phyloP scores from a whole-genome alignment of 805 yeast genomes.

The Spathaspora gorwiae region DNA sequence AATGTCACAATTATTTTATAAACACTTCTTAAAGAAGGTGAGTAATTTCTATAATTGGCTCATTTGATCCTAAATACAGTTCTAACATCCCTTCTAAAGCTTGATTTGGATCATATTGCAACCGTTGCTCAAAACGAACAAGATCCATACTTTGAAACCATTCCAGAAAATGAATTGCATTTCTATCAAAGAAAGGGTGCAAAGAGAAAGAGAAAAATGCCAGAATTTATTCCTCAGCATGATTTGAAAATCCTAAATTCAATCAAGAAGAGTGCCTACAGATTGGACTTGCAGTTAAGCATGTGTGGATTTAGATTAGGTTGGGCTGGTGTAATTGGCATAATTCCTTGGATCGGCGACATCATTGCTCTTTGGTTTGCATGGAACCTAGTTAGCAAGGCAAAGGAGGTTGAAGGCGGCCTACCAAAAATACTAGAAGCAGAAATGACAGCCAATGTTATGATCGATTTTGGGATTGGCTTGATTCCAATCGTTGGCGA shows the following conservation, averaged over 20 bases:
- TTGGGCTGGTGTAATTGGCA: slow-evolving; percentile 40
- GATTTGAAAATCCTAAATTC: slow-evolving; percentile 32
- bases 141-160: slow-evolving; percentile 39
- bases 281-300: slow-evolving; percentile 36
- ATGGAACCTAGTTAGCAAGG: slow-evolving; percentile 24
- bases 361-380: slow-evolving; percentile 27
- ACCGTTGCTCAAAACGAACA: slow-evolving; percentile 22
- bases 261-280: slow-evolving; percentile 33
- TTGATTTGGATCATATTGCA: slow-evolving; percentile 16
- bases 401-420: slow-evolving; percentile 35
- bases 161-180: slow-evolving; percentile 36
- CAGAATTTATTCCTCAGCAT: slow-evolving; percentile 27
- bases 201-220: slow-evolving; percentile 33
- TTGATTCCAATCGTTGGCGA: slow-evolving; percentile 75
- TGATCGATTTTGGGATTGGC: slow-evolving; percentile 38
- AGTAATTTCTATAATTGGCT: slow-evolving; percentile 7
- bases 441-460: slow-evolving; percentile 35
- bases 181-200: slow-evolving; percentile 40
- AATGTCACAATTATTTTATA: slow-evolving; percentile 29
- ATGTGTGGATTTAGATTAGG: slow-evolving; percentile 38
- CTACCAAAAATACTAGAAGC: slow-evolving; percentile 25
- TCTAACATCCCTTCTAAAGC: neutral
- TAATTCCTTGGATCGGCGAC: slow-evolving; percentile 41
- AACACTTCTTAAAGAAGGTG: slow-evolving; percentile 35
- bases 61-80: neutral